These are phyloP conservation scores for Boletus rex-veris DNA, from an alignment of 768 basidiomycete genomes.

Conservation along the genomic window DNA sequence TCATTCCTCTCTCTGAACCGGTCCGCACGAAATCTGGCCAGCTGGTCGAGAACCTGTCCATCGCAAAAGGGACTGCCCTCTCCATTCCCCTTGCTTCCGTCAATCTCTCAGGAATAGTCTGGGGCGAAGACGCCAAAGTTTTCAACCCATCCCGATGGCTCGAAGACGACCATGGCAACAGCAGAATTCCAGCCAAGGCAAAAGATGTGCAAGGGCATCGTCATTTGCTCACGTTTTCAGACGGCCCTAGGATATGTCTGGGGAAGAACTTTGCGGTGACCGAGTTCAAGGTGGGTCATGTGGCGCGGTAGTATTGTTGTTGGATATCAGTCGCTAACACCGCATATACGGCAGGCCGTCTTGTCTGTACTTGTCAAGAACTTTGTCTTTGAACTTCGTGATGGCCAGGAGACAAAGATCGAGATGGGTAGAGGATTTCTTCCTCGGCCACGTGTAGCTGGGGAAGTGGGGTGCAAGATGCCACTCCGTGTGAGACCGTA, in stretches of 20 bases:
- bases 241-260: constrained; percentile 49
- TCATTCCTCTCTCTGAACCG: constrained; percentile 54
- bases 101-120: constrained; percentile 49
- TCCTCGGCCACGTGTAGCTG: constrained; percentile 14
- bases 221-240: constrained; percentile 49
- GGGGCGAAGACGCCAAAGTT: constrained; percentile 57
- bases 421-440: constrained; percentile 14
- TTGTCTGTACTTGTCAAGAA: constrained; percentile 41
- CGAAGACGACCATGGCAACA: constrained; percentile 10
- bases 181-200: constrained; percentile 26
- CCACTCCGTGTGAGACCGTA: constrained; percentile 25
- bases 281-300: constrained; percentile 31
- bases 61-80: constrained; percentile 47
- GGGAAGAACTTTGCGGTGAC: constrained; percentile 48
- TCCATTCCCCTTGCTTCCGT: constrained; percentile 29
- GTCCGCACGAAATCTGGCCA: constrained; percentile 43
- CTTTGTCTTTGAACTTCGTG: constrained; percentile 35
- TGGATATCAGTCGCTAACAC: background rate
- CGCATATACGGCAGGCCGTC: constrained; percentile 32
- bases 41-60: constrained; percentile 34
- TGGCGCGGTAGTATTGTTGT: background rate
- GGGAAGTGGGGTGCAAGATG: constrained; percentile 23
- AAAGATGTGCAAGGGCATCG: constrained; percentile 47
- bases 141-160: constrained; percentile 70
- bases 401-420: constrained; percentile 34